Base-by-base conservation (phyloP, 495 filamentous ascomycete species). In the Neurospora sp. region DNA sequence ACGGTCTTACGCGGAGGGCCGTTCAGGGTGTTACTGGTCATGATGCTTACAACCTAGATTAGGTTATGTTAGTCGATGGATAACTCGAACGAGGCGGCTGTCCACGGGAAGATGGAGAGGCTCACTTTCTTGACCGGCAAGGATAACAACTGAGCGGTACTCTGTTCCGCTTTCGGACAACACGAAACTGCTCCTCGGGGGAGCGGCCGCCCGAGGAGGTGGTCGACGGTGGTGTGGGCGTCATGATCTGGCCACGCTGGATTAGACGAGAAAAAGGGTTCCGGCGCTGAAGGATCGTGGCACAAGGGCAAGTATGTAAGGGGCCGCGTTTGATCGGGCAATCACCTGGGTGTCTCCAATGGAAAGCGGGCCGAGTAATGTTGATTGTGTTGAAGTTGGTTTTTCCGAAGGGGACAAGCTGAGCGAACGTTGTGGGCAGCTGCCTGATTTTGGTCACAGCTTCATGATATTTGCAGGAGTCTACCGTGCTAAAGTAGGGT, bases 71-170 rank as follows among this genome's bases (percentile, higher is more conserved):
- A 84, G 76, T 77, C 72, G 31, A 18, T 11, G 12, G 27, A 44
- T 62, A 46, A n/a, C 49, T 75, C n/a, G 40, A 35, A 37, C 71
- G 66, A 75, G 41, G 41, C 60, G 44, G 71, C 74, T 71, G 73
- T 72, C 27, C 66, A 71, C 60, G 38, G 42, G 38, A 44, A n/a
- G 42, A 14, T 39, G 74, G 71, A 44, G 27, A 74, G 66, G 78
- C 92, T 87, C 86, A 97, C 96, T 99, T 99, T 86, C 96, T 90
- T 79, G 94, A 91, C 77, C 96, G 87, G 81, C 96, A 99, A 31
- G 96, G 94, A 72, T 90, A 96, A 81, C 96, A 99, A 62, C 94
- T 97, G 49, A 99, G 86, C 39, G 96, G 96, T 18, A 99, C 93
- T 73, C 96, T 87, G 77, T 99, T 99, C 79, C 96, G 90, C 84